Evolutionary conservation across 2,329 filamentous ascomycete genomes (phyloP), one percentile per base, ranked within the genome.

Genomic region (Calonectria henricotiae): DNA sequence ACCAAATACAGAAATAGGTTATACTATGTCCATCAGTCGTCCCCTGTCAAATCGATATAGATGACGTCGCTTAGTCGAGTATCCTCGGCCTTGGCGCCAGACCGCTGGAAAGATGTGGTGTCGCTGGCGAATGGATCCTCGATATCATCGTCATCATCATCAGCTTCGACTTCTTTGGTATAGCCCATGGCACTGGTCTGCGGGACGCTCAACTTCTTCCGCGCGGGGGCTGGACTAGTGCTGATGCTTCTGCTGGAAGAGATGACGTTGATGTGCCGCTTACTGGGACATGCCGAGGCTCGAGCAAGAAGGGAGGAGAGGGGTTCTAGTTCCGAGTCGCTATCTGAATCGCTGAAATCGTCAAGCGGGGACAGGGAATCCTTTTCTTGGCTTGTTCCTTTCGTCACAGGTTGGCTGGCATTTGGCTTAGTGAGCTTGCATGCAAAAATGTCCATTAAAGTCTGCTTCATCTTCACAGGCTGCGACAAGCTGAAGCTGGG

Each of bases 131-230:
- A 35, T 60, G 68, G 68, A 7, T 73, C 75, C 15, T 79, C 78
- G 1, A 75, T 73, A 67, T 82, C 73, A 13, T 78, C 73, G 1
- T 69, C 71, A 1, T 76, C 73, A 8, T 79, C 73, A 17, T 15
- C 41, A 20, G 11, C 12, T 30, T 79, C 72, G 2, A 80, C 64
- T 37, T 81, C 83, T 30, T 78, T 75, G 71, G 84, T 83, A 75
- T 84, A 86, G 3, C 85, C 85, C 6, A 76, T 75, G 15, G 76
- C 76, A 51, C 82, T 83, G 30, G 76, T 76, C 47, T 80, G 80
- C 13, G 84, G 82, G 41, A 83, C 73, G 69, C 83, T 79, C 13
- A 85, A 70, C 69, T 82, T 85, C 71, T 76, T 80, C 67, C 67
- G 71, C 65, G 55, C 68, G 41, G 75, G 76, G 37, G 66, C 66